Base-by-base conservation (phyloP, 2,329 filamentous ascomycete species). In the Fusarium proliferatum region DNA sequence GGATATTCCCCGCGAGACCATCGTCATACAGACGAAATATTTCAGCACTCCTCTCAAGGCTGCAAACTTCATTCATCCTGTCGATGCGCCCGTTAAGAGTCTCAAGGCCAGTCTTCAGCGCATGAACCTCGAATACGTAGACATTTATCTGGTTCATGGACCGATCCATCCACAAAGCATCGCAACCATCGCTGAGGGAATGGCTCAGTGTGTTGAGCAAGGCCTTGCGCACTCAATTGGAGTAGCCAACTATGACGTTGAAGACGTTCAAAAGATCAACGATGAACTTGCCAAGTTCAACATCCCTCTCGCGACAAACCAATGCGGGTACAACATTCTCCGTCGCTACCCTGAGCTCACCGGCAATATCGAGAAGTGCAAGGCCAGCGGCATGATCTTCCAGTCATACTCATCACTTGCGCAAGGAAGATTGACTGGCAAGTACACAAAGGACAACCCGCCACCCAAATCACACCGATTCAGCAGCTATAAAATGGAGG, bases 231-330 rank as follows among this genome's bases (percentile, higher is more conserved):
- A 34, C 2, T 58, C 42, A 2, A 64, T 70, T 1, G 65, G 65
- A 0, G 67, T 70, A 0, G 65, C 67, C 33, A 70, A 70, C n/a
- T 69, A 60, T 13, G 17, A 41, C 3, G 41, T 64, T 0, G 43
- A 70, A 8, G 53, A 70, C 9, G 45, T 64, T 1, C 48, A 64
- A 2, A 51, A 39, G 16, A 64, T 70, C 19, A 53, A 51, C 9
- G 65, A 64, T 6, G 67, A 70, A 33, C 59, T 70, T 0, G 67
- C 67, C 6, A 70, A 70, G 34, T 70, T 69, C 34, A 70, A 69
- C 12, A 56, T 70, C 0, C 67, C 67, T 3, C 53, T 70, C 5
- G 67, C 67, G 0, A 64, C 65, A 0, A 70, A 70, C 4, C 67
- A 70, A 38, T 70, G 64, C 59, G 67, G 69, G 19, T 70, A 69